Evolutionary conservation across 441 rosid genomes (phyloP).

Genomic region (Erodium texanum): DNA sequence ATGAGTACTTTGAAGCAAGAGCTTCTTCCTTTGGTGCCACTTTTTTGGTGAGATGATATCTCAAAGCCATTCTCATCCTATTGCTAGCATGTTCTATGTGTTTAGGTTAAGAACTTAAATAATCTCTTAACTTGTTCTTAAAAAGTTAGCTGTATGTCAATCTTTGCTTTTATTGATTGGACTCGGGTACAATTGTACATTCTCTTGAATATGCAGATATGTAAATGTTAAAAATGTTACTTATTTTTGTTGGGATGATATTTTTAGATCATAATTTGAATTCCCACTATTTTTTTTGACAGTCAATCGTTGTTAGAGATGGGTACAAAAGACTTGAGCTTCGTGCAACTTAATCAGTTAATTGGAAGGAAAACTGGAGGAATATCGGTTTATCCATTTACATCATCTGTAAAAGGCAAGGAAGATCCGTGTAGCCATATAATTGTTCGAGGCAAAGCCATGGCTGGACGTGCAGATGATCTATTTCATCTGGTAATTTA

Average conservation of each 20-base stretch:
- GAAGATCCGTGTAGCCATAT: constrained; percentile 71
- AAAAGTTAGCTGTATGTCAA: not conserved
- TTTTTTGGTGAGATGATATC: constrained; percentile 63
- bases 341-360: constrained; percentile 94
- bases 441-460: constrained; percentile 89
- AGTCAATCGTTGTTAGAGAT: constrained; percentile 94
- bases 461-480: constrained; percentile 85
- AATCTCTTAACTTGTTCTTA: not conserved
- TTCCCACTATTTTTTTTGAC: too few relatives aligned
- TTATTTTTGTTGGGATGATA: not conserved
- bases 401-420: constrained; percentile 67
- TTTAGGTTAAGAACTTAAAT: not conserved
- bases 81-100: constrained; percentile 5
- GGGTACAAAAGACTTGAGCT: constrained; percentile 86
- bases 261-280: not conserved
- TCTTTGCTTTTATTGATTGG: not conserved
- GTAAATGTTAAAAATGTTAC: not conserved
- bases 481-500: constrained; percentile 66
- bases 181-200: too few relatives aligned
- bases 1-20: constrained; percentile 68
- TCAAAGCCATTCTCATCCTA: constrained; percentile 8
- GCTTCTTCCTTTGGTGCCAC: constrained; percentile 74
- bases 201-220: not conserved
- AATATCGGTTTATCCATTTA: constrained; percentile 83
- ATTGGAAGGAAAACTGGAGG: constrained; percentile 99